Evolutionary conservation across 352 stramenopile genomes (phyloP), one percentile per base, ranked within the genome.

Genomic region (Phytophthora boehmeriae): DNA sequence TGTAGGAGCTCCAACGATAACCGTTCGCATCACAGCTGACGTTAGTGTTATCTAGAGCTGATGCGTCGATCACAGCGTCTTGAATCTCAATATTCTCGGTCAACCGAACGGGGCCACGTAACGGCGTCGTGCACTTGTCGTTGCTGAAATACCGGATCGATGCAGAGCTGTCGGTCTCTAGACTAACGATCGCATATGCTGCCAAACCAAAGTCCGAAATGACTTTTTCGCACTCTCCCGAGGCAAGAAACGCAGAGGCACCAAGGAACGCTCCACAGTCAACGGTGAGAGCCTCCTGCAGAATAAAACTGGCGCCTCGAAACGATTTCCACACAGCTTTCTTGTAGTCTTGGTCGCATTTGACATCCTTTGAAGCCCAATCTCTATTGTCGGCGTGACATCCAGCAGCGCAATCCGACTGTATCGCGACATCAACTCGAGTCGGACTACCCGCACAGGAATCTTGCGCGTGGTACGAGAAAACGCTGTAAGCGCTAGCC

Each of bases 1-100:
- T 30, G 25, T 54, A 57, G 30, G 45, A 57, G 4, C 35, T 48
- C 50, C 50, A 48, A 2, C 50, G 50, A 17, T 41, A 48, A 6
- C 38, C 38, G 27, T 57, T 48, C 17, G 17, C 38, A 10, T 50
- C 44, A 30, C 25, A 30, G 6, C 25, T 30, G 6, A 30, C 25
- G 25, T 30, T 30, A 6, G 25, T 30, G 25, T 30, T 9, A 41
- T 17, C 34, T 17, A 17, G 34, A 41, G 4, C 4, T 9, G 34
- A 4, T 41, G 34, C 13, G 17, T 47, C 23, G 22, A 47, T 47
- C 1, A 10, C 16, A 22, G 38, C 19, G 22, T 56, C 49, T 38
- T 47, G 22, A 36, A 35, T 36, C 6, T 25, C 8, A 34, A 56
- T 56, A 22, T 32, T 5, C 1, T 56, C 14, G 4, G 35, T 45